Evolutionary conservation across 306 rosid species (phyloP), one percentile per base, ranked within the genome.

Genomic region (Delonix regia): DNA sequence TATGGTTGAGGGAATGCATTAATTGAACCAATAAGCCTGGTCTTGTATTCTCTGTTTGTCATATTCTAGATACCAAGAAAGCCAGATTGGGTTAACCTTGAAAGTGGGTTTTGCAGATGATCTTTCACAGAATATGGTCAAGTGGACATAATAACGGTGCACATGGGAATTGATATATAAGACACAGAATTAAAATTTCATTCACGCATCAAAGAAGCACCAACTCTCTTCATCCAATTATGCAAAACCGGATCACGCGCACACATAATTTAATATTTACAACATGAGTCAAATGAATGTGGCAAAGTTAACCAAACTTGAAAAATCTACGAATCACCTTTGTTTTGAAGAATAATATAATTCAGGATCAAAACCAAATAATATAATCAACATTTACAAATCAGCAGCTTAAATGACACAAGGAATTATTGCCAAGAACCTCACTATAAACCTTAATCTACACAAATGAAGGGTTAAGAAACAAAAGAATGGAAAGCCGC

Each of bases 351-450:
- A 89, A 85, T 73, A 67, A 66, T 82, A 79, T 49, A 74, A 59
- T 80, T 71, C 45, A 52, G 65, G 78, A 85, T 72, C 70, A 11
- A 60, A 74, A 78, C 21, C 81, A 80, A 84, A 76, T 78, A 82
- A 86, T 80, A 70, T 65, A 78, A 75, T 83, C 83, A 75, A 55
- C 84, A 87, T 88, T 81, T 91, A 91, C 93, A 89, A 74, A 82
- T 69, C 80, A 15, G 36, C 63, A 38, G 28, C 61, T 73, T 57
- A 65, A 66, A 30, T 47, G 66, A 74, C 52, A 18, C 21, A 33
- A 65, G 80, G 36, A 33, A 62, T 56, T 83, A 79, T 71, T 65
- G 53, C 80, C 71, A 72, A 21, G 73, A 84, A 76, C 47, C 57
- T 49, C 78, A 81, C 49, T 24, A 30, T 67, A 80, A 71, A 81